Evolutionary conservation across 2,329 filamentous ascomycete genomes (phyloP).

Genomic region (Fusarium setosum): DNA sequence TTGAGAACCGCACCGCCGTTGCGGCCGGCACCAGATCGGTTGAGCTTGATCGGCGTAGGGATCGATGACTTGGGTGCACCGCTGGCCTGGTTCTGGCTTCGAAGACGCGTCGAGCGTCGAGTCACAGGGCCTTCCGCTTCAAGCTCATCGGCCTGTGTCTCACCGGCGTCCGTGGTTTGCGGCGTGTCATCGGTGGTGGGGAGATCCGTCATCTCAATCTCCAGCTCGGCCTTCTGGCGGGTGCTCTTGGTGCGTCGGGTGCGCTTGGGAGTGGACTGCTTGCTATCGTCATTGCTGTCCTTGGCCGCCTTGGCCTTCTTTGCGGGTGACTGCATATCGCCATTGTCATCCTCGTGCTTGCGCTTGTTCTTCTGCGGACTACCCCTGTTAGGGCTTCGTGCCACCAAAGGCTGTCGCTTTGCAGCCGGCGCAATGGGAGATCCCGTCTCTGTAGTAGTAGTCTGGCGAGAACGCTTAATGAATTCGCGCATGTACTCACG

Average conservation of each 20-base stretch:
- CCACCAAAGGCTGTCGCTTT: constrained; percentile 47
- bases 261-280: constrained; percentile 41
- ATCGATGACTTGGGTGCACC: constrained; percentile 47
- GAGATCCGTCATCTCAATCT: constrained; percentile 28
- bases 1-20: constrained; percentile 34
- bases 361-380: constrained; percentile 49
- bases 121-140: constrained; percentile 25
- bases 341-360: constrained; percentile 41
- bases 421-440: constrained; percentile 43
- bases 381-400: constrained; percentile 50
- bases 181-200: background rate
- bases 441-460: constrained; percentile 45
- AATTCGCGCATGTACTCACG: constrained; percentile 51
- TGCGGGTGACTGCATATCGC: constrained; percentile 31
- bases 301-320: constrained; percentile 27
- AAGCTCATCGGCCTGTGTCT: constrained; percentile 22
- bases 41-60: constrained; percentile 49
- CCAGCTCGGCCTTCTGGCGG: constrained; percentile 23
- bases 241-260: constrained; percentile 31
- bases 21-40: constrained; percentile 40
- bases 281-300: constrained; percentile 8
- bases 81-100: constrained; percentile 27
- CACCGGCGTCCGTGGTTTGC: background rate
- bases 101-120: constrained; percentile 50
- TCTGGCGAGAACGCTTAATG: constrained; percentile 48